Evolutionary conservation across 768 basidiomycete species (phyloP).

Genomic region (Russula sp.): DNA sequence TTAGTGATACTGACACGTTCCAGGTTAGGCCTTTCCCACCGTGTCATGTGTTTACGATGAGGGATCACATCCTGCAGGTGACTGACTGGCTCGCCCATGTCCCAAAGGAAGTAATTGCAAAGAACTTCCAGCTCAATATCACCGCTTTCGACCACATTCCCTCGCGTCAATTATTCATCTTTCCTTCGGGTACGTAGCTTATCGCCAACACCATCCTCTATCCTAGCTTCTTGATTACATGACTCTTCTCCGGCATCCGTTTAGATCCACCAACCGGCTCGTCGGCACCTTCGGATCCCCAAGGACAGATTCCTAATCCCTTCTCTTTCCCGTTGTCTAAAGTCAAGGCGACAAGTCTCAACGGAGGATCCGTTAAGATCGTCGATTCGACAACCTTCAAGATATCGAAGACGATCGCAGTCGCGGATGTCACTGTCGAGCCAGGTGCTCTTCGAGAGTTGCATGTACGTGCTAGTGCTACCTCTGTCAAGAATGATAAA

Average conservation of each 20-base stretch:
- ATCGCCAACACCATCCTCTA: not conserved
- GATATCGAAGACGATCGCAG: conserved; percentile 46
- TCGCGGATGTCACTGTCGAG: conserved; percentile 52
- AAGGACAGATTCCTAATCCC: conserved; percentile 40
- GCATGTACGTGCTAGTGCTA: conserved; percentile 36
- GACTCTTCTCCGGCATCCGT: not conserved
- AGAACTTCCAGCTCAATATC: conserved; percentile 31
- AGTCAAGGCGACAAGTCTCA: conserved; percentile 37
- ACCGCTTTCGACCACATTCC: conserved; percentile 31
- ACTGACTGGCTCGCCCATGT: conserved; percentile 32
- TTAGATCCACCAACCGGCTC: conserved; percentile 30
- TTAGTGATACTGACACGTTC: conserved; percentile 34
- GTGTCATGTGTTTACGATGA: not conserved
- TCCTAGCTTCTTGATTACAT: not conserved
- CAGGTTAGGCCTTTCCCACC: conserved; percentile 24
- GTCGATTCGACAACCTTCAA: conserved; percentile 48
- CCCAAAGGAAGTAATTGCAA: conserved; percentile 36
- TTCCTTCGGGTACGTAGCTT: conserved; percentile 26
- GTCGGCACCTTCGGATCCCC: conserved; percentile 37
- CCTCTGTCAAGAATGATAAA: not conserved
- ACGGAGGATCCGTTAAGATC: conserved; percentile 38
- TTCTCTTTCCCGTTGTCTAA: conserved; percentile 46
- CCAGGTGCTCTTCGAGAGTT: conserved; percentile 57
- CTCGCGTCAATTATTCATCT: conserved; percentile 30
- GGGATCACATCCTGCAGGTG: conserved; percentile 24